Evolutionary conservation across 2,329 filamentous ascomycete species (phyloP), one percentile per base, ranked within the genome.

Genomic region (Alternaria arborescens): DNA sequence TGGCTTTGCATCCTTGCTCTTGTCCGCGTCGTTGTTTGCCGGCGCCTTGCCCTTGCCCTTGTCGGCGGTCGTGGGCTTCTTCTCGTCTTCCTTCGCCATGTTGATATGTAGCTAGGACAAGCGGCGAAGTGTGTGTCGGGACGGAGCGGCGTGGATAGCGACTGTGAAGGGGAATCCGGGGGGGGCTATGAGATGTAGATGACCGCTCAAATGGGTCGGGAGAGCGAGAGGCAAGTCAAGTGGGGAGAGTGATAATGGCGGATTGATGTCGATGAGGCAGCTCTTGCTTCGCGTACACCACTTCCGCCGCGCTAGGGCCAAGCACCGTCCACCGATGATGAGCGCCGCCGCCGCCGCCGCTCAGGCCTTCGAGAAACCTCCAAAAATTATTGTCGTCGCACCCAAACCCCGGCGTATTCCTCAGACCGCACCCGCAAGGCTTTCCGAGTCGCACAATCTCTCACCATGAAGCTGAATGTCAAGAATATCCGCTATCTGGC

Each of bases 41-140:
- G 89, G 85, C 66, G 90, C 93, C 85, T 98, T 99, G 78, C 89
- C 94, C 86, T 99, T 99, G 82, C 93, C 94, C 87, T 98, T 98
- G 82, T 97, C 93, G 79, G 89, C 87, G 79, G 90, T 84, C 82
- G 91, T 92, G 80, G 91, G 86, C 85, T 90, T 87, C 83, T 89
- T 87, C 83, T 97, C 92, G 84, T 90, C 92, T 82, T 96, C 93
- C 86, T 97, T 92, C 83, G 94, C 94, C 95, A 98, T 84, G 69
- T 58, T 97, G 82, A 72, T 74, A 55, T 56, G 69, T 64, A 75
- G 73, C 74, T 76, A 70, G 66, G 68, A 68, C 67, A 68, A 68
- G 75, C 76, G 76, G 73, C 74, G 72, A 77, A 69, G 63, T 59
- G 66, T 60, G 64, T 61, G 58, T 60, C 54, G 54, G 60, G 58